Conservation (phyloP, 176 grass and related monocot species). For the Chrysopogon serrulatus region DNA sequence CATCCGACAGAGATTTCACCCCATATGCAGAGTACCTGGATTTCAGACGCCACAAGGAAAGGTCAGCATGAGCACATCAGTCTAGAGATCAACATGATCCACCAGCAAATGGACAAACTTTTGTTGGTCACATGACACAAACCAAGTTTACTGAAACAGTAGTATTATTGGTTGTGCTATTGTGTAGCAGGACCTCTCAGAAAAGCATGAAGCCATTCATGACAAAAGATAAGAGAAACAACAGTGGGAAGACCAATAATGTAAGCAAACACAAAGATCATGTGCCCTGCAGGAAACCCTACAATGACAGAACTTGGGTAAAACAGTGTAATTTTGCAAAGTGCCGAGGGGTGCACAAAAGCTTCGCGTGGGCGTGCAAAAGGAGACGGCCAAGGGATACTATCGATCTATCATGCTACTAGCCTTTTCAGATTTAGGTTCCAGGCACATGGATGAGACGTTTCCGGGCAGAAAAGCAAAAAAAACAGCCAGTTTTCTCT, state of each 20-base stretch:
- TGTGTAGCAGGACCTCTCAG: not conserved
- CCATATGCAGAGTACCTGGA: slow-evolving; percentile 53
- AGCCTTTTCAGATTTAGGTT: slow-evolving; percentile 39
- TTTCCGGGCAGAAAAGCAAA: slow-evolving; percentile 28
- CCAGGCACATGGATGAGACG: slow-evolving; percentile 21
- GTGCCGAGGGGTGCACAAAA: not conserved
- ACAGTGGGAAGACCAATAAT: slow-evolving; percentile 6
- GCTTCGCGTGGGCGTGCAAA: slow-evolving; percentile 26
- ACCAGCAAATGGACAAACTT: not conserved
- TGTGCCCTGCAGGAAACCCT: slow-evolving; percentile 26
- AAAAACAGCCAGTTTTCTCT: not conserved
- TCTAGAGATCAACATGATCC: not conserved
- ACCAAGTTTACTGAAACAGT: not conserved
- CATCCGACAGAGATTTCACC: slow-evolving; percentile 28
- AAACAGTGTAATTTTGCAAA: slow-evolving; percentile 30
- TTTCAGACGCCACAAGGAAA: not conserved
- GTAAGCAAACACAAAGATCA: slow-evolving; percentile 18
- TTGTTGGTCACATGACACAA: not conserved
- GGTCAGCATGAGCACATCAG: not conserved
- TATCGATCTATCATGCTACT: slow-evolving; percentile 3
- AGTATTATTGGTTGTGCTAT: not conserved
- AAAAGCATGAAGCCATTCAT: not conserved
- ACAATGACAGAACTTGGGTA: slow-evolving; percentile 8
- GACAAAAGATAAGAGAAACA: not conserved
- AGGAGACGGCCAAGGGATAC: slow-evolving; percentile 10